Evolutionary conservation across 1,284 basidiomycete genomes (phyloP), one percentile per base, ranked within the genome.

Genomic region (Papiliotrema nemorosa): DNA sequence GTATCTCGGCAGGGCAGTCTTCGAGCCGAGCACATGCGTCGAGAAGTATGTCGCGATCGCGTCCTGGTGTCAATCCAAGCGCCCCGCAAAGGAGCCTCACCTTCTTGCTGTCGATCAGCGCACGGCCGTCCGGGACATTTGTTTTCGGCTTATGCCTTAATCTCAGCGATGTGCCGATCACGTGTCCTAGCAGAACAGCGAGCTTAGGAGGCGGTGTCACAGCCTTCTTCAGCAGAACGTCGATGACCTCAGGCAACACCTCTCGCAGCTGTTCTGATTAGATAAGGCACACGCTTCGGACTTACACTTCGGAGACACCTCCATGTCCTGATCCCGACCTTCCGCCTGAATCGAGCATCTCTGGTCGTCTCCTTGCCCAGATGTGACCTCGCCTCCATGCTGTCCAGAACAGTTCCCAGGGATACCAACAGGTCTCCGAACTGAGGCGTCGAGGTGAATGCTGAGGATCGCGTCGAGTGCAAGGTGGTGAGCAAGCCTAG

Each of bases 131-230:
- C 26, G 34, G 60, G 26, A 60, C 58, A 20, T 59, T 54, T 22
- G 50, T 48, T 44, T 58, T 62, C 31, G 45, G 50, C 2, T 53
- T 43, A 7, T 59, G 35, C 31, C 57, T 60, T 16, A 68, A 49
- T 5, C 72, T 60, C n/a, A 71, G 47, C 2, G 64, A 52, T 1
- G 73, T 72, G 18, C 66, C 67, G 27, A 69, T 60, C 18, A 68
- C 57, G 38, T 73, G 67, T 5, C 67, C 64, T 3, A 73, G 57
- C 12, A 73, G 59, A 1, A 67, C 64, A 0, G 69, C 47, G 2
- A 67, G 42, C 12, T 64, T 64, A 5, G 57, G 29, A 3, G 70
- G 67, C 3, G 47, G 36, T 0, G 63, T 20, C 0, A 50, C 44
- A 2, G 59, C 33, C 44, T 68, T 66, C 7, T 63, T 60, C 9